phyloP scores from a whole-genome alignment of 2,329 filamentous ascomycete genomes.

The Septoria petroselini region DNA sequence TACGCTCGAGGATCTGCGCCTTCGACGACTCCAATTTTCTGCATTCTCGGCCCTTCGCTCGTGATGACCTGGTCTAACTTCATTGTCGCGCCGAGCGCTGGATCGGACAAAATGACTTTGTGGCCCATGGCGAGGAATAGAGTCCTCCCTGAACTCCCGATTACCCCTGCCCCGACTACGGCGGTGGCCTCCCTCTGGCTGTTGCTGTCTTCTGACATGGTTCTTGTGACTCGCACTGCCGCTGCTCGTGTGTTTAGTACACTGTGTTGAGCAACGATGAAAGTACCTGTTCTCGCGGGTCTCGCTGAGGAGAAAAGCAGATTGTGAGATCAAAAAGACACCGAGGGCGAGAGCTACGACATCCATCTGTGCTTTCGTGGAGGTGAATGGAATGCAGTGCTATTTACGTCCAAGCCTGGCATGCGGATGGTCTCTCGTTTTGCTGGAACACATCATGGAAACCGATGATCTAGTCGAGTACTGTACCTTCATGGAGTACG shows the following conservation, averaged over 20 bases:
- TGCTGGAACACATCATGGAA: neutral
- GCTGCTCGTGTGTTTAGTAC: too few relatives aligned
- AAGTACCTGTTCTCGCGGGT: constrained; percentile 2
- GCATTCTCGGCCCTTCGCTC: constrained; percentile 26
- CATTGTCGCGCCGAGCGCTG: constrained; percentile 38
- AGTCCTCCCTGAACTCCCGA: constrained; percentile 45
- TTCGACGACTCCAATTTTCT: constrained; percentile 19
- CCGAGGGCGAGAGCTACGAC: constrained; percentile 2
- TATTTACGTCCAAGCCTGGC: neutral
- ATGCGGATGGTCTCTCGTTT: neutral
- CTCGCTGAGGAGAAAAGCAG: neutral
- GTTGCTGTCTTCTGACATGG: constrained; percentile 4
- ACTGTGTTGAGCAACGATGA: too few relatives aligned
- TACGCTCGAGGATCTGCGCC: constrained; percentile 22
- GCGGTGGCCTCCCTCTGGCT: constrained; percentile 28
- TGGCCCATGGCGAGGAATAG: constrained; percentile 42
- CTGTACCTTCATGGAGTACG: neutral
- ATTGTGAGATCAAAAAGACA: constrained; percentile 7
- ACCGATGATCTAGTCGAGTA: neutral
- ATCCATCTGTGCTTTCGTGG: neutral
- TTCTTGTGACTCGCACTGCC: neutral
- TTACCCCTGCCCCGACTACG: constrained; percentile 42
- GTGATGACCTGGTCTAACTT: constrained; percentile 31
- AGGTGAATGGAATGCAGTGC: neutral
- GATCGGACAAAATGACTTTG: constrained; percentile 45